Conservation (phyloP, 176 grass and related monocot genomes). For the Paspalum notatum region DNA sequence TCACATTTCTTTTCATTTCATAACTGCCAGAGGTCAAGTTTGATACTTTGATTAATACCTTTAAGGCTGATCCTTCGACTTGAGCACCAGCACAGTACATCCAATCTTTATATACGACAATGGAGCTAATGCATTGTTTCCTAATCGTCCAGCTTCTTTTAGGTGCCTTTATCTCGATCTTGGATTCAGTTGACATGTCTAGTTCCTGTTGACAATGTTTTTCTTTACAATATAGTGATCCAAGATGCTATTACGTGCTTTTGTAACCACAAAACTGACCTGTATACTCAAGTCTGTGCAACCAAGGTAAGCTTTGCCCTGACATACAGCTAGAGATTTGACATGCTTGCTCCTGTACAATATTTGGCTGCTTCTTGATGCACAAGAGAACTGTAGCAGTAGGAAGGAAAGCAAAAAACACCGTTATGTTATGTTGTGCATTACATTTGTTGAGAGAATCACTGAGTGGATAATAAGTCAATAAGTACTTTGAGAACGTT, state of each 20-base stretch:
- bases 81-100: conserved; percentile 80
- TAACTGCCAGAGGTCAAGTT: conserved; percentile 36
- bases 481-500: conserved; percentile 66
- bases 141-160: conserved; percentile 69
- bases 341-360: conserved; percentile 86
- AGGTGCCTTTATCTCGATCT: conserved; percentile 65
- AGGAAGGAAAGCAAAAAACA: conserved; percentile 33
- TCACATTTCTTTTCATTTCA: conserved; percentile 24
- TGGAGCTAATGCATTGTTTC: conserved; percentile 74
- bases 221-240: conserved; percentile 39
- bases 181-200: conserved; percentile 59
- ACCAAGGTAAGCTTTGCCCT: conserved; percentile 90
- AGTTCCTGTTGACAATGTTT: conserved; percentile 69
- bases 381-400: conserved; percentile 68
- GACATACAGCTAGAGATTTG: conserved; percentile 70
- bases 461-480: neutral
- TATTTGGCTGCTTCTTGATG: conserved; percentile 71
- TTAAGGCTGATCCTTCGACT: conserved; percentile 82
- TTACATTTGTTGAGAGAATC: conserved; percentile 16
- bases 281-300: conserved; percentile 89
- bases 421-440: conserved; percentile 12
- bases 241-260: conserved; percentile 1
- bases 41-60: conserved; percentile 60
- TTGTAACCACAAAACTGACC: conserved; percentile 55
- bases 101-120: conserved; percentile 85